Conservation (phyloP, 192 early-diverging fungal species). For the Dimargaris xerosporica region DNA sequence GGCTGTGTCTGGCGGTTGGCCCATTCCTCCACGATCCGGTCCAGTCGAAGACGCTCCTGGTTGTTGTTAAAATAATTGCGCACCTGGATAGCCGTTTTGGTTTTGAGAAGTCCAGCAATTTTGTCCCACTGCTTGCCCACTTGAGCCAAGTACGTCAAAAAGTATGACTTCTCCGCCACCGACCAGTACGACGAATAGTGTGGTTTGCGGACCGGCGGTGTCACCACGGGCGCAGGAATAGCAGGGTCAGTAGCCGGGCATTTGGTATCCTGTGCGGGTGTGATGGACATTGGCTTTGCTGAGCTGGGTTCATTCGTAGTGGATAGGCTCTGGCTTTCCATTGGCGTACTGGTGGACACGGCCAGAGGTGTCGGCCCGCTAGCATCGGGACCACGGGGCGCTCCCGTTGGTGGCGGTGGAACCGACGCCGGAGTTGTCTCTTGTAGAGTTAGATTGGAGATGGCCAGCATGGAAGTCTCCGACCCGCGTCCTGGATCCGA, state of each 20-base stretch:
- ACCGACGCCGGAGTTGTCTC: no score
- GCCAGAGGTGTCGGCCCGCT: not conserved
- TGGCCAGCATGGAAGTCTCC: not conserved
- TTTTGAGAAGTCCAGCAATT: constrained; percentile 51
- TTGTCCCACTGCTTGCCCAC: constrained; percentile 67
- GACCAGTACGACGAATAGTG: constrained; percentile 79
- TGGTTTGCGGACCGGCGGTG: constrained; percentile 1
- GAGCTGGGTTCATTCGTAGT: not conserved
- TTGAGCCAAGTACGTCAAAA: constrained; percentile 38
- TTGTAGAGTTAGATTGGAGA: not conserved
- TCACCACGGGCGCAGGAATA: not conserved
- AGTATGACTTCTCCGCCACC: constrained; percentile 58
- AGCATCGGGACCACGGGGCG: no score
- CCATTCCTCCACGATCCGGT: constrained; percentile 24
- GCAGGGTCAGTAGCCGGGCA: not conserved
- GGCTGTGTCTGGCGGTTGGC: constrained; percentile 17
- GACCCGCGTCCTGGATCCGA: no score
- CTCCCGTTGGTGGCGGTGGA: no score
- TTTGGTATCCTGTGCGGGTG: not conserved
- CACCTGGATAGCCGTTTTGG: constrained; percentile 70
- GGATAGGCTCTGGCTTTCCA: not conserved
- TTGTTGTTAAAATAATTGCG: constrained; percentile 66
- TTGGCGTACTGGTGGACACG: no score
- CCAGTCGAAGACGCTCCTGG: constrained; percentile 32
- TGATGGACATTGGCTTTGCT: not conserved